Evolutionary conservation across 208 protist genomes (phyloP), one percentile per base, ranked within the genome.

Genomic region (Crithidia acanthocephali): DNA sequence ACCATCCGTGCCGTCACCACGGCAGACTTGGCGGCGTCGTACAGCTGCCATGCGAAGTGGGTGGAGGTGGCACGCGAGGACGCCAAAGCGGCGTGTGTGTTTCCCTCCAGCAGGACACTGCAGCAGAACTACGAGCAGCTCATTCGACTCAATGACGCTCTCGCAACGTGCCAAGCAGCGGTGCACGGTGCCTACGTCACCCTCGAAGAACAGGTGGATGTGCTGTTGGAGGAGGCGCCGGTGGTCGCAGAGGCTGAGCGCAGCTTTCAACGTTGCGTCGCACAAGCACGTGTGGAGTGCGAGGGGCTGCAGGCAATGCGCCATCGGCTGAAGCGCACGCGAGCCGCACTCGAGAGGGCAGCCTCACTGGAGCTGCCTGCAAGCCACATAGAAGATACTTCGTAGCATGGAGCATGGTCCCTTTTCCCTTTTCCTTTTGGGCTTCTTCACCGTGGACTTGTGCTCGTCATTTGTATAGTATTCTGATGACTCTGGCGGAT

Each of bases 1-100:
- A 75, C 80, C 13, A 59, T 90, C n/a, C 61, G 58, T 42, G 56
- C 70, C 5, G 42, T 90, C 20, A 86, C 83, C 28, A 65, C 79
- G 1, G 33, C 58, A 25, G 48, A 63, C 37, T 48, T 85, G 40
- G 62, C 64, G 1, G 74, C 62, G 9, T 67, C 66, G 13, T 69
- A 85, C 37, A 69, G 73, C 56, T 81, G 69, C 42, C 86, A 86
- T 55, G 77, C 84, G 23, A 94, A 91, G 68, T 84, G 74, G 79
- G 77, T 82, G 8, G 76, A 90, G 74, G 42, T 70, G 32, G 61
- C 61, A 22, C 51, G 27, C 13, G 67, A 50, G 37, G 59, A 76
- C 35, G 58, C 6, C 44, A 72, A 79, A 35, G 22, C 35, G 67
- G 47, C 45, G 18, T 69, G 68, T 30, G 73, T 64, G 6, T n/a